A percentile compares a stretch with the other conserved stretches of the same genome.
Evolutionary conservation across 768 basidiomycete species (phyloP).

Genomic region (Tremella mesenterica): DNA sequence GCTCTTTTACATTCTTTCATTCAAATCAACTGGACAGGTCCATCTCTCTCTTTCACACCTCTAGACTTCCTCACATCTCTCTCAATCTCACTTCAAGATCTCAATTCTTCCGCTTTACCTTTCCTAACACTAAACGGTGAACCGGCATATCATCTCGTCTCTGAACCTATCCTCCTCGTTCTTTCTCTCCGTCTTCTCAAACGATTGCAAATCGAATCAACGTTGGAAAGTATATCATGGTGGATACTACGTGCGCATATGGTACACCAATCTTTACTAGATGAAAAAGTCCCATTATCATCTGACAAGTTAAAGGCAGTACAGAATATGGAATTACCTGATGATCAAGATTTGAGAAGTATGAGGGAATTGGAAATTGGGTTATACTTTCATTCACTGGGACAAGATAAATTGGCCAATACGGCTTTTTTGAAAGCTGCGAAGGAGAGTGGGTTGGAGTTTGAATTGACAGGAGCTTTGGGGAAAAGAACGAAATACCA

Average conservation of each 20-base stretch:
- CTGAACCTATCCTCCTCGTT: constrained; percentile 60
- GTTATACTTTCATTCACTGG: constrained; percentile 64
- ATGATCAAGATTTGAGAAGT: constrained; percentile 59
- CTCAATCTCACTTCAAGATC: constrained; percentile 44
- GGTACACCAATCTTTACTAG: constrained; percentile 65
- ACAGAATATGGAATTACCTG: constrained; percentile 44
- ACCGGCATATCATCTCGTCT: constrained; percentile 86
- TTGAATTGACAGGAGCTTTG: constrained; percentile 82
- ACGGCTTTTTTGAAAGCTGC: constrained; percentile 71
- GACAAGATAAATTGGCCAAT: constrained; percentile 62
- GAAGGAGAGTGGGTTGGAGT: constrained; percentile 66
- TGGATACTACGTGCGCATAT: constrained; percentile 71
- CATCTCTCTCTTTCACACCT: constrained; percentile 58
- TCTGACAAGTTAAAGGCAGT: constrained; percentile 42
- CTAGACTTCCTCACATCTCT: constrained; percentile 41
- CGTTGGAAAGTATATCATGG: constrained; percentile 61
- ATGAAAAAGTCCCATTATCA: constrained; percentile 62
- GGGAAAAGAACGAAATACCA: constrained; percentile 95
- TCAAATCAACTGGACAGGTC: constrained; percentile 95
- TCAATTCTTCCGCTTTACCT: constrained; percentile 61
- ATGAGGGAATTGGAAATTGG: constrained; percentile 67
- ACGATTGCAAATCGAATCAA: constrained; percentile 47
- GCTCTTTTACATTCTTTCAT: constrained; percentile 81
- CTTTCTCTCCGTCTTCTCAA: constrained; percentile 64
- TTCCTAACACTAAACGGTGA: constrained; percentile 80